These are phyloP conservation scores for Coemansia sp. DNA, from an alignment of 192 early-diverging fungal genomes.

Conservation along the genomic window DNA sequence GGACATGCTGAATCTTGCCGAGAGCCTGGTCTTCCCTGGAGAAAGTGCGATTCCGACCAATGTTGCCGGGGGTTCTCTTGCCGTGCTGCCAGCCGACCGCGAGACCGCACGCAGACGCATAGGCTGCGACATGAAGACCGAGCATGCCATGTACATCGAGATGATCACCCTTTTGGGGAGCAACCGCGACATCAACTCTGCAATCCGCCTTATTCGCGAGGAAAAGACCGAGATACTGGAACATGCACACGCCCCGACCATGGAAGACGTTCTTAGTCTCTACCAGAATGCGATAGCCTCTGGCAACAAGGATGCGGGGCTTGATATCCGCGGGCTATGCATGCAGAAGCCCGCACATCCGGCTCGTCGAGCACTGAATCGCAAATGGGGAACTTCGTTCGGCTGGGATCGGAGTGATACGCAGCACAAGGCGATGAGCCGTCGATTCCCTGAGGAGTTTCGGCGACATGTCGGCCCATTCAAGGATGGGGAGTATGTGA, in stretches of 20 bases:
- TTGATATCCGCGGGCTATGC: constrained; percentile 57
- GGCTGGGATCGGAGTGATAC: constrained; percentile 52
- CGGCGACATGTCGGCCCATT: constrained; percentile 37
- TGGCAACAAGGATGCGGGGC: constrained; percentile 54
- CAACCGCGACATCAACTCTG: constrained; percentile 53
- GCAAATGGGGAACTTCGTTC: constrained; percentile 62
- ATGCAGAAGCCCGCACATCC: constrained; percentile 43
- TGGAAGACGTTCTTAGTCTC: constrained; percentile 54
- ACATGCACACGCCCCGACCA: constrained; percentile 40
- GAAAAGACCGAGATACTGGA: constrained; percentile 45
- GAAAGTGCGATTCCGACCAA: constrained; percentile 17
- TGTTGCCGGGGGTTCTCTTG: constrained; percentile 36
- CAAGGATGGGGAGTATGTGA: constrained; percentile 44
- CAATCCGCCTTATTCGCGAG: constrained; percentile 55
- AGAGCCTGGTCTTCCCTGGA: constrained; percentile 34
- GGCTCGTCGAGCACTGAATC: constrained; percentile 44
- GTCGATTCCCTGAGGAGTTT: constrained; percentile 49
- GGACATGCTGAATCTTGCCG: constrained; percentile 39
- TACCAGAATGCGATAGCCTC: constrained; percentile 57
- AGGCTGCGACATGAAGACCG: constrained; percentile 59
- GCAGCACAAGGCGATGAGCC: constrained; percentile 42
- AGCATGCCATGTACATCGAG: constrained; percentile 58
- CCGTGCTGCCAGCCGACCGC: constrained; percentile 37
- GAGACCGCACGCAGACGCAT: constrained; percentile 39
- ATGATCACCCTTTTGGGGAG: constrained; percentile 71